phyloP scores from a whole-genome alignment of 257 asterid species.

The Nicotiana otophora region DNA sequence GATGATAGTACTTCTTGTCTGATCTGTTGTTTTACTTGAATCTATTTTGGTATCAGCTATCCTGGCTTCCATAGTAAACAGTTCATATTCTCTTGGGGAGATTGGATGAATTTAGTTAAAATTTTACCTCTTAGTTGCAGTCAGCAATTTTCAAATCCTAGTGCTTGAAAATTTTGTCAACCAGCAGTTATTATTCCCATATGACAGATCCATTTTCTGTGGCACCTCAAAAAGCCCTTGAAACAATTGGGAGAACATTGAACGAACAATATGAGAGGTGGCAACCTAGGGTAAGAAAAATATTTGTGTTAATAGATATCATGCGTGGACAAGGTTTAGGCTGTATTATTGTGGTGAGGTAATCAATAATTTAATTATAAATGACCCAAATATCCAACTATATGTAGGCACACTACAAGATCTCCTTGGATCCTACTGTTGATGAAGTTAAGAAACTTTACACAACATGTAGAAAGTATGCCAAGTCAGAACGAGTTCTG shows the following conservation, averaged over 20 bases:
- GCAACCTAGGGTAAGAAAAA: conserved; percentile 72
- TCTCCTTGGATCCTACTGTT: conserved; percentile 87
- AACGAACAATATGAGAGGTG: conserved; percentile 55
- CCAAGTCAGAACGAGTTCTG: conserved; percentile 91
- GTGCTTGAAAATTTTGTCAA: background rate
- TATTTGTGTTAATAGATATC: conserved; percentile 2
- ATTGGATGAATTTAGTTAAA: background rate
- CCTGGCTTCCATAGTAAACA: background rate
- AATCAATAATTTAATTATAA: background rate
- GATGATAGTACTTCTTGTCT: background rate
- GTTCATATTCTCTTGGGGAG: background rate
- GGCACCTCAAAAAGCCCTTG: conserved; percentile 62
- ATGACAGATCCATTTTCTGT: conserved; percentile 63
- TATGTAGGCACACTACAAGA: conserved; percentile 77
- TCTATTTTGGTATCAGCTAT: background rate
- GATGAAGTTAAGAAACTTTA: conserved; percentile 94
- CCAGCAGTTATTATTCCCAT: background rate
- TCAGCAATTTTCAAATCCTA: background rate
- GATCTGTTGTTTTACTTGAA: background rate
- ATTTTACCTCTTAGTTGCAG: background rate
- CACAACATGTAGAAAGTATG: conserved; percentile 88
- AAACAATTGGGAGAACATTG: conserved; percentile 50
- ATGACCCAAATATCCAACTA: background rate
- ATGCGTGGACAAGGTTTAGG: background rate
- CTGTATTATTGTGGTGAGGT: background rate